Base-by-base conservation (phyloP, 768 basidiomycete genomes). In the Dictyophora rubrovolvata region DNA sequence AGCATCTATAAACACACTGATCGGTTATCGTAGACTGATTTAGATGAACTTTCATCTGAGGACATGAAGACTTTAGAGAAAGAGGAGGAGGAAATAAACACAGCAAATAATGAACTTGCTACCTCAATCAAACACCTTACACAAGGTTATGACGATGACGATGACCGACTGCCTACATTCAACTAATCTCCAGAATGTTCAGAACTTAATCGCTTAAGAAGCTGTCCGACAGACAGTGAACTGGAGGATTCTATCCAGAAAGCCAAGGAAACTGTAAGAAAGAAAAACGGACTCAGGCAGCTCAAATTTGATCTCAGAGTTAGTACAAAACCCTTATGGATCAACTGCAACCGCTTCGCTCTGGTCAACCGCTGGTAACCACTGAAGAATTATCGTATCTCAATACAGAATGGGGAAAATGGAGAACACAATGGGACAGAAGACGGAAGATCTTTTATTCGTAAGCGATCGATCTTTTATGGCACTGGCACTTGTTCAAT, bases 341-440 rank as follows among this genome's bases (percentile, higher is more conserved):
- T 17, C 78, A 79, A 60, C 76, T 93, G 8, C 69, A 74, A 54
- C 86, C 89, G 36, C 76, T 92, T 48, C 83, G 86, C 35, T 75
- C 79, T 28, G 88, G 86, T 28, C 77, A 80, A 5, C 79, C 81
- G 6, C 76, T 85, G 22, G 78, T 93, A 33, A 87, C 87, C 17
- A 73, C 81, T 8, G 82, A 84, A 63, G 89, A 93, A 53, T 75
- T 89, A 17, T 79, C 77, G 16, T 72, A 76, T 60, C 73, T 93
- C 55, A 85, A 93, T 60, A 68, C 70, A 1, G 87, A 93, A 34
- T 93, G 91, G 87, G 71, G 65, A 6, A 82, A 79, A 66, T 94
- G 91, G 91, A 76, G 86, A 61, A 76, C 78, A 3, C 86, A 93
- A 72, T 95, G 93, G 93, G 69, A 81, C 35, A 76, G 79, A 21